Evolutionary conservation across 345 rosid species (phyloP), one percentile per base, ranked within the genome.

Genomic region (Anastatica hierochuntica): DNA sequence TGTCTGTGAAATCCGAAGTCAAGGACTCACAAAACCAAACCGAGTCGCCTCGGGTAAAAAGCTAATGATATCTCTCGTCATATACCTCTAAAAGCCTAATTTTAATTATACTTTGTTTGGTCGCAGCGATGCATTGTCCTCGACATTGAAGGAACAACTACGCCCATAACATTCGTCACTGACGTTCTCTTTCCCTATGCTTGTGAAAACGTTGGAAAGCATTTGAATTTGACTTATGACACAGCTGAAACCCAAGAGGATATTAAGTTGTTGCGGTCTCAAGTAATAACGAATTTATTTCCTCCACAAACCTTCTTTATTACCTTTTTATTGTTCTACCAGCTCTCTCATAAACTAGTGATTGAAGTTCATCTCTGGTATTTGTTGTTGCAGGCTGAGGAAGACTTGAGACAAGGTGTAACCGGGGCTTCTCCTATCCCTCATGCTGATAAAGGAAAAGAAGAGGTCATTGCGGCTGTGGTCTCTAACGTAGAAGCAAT

Each of bases 61-160:
- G 15, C 12, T 38, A 14, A 12, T 42, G 33, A 10, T 38, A 1
- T 38, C 45, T 24, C 30, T 34, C 9, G 8, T 24, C 10, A 14
- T 52, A 43, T 18, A 56, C 26, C n/a, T 13, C 42, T 16, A 1
- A 47, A 29, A 19, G 31, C 37, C 40, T 45, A 12, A 2, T 21
- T 8, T 41, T 17, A 14, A 9, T 30, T 68, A 53, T 24, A 53
- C 43, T 20, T 49, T 43, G 10, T 70, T 63, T 64, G 72, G 53
- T 68, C 87, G 19, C 30, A 88, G 99, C 69, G 62, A 45, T 92
- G 76, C 71, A 59, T 92, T 71, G 82, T 92, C 66, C 97, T 92
- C 34, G 99, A 88, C 74, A 88, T 88, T 27, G 99, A 88, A 76
- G 99, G 99, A 63, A 92, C 94, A 58, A 88, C 99, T 1, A 85